These are phyloP conservation scores for Gastrolobium villosum DNA, from an alignment of 306 rosid genomes.

Conservation along the genomic window DNA sequence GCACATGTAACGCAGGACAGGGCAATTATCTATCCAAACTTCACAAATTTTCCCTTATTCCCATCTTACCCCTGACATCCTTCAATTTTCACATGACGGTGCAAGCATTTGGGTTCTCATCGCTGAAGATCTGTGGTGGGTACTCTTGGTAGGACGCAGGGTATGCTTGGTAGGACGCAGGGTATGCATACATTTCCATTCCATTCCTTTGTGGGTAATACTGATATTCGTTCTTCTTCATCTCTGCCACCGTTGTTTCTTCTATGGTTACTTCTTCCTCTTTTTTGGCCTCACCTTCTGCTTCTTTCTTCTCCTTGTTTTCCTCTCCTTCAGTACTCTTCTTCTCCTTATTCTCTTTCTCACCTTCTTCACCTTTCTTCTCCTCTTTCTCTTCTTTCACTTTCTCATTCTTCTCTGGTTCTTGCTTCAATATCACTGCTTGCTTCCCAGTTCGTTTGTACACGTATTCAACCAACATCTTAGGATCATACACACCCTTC, in stretches of 20 bases:
- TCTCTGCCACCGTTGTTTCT: slow-evolving; percentile 62
- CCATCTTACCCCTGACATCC: slow-evolving; percentile 6
- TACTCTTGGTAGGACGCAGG: slow-evolving; percentile 7
- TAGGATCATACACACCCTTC: slow-evolving; percentile 78
- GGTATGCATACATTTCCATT: slow-evolving; percentile 61
- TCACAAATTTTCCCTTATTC: slow-evolving; percentile 23
- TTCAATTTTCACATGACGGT: slow-evolving; percentile 52
- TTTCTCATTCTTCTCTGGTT: slow-evolving; percentile 58
- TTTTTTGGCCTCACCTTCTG: slow-evolving; percentile 3
- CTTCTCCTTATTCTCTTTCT: slow-evolving; percentile 43
- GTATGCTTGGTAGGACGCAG: neutral
- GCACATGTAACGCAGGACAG: slow-evolving; percentile 41
- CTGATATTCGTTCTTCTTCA: slow-evolving; percentile 56
- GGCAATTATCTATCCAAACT: slow-evolving; percentile 27
- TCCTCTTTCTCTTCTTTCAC: slow-evolving; percentile 47
- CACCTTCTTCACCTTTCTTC: slow-evolving; percentile 50
- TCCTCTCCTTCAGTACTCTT: slow-evolving; percentile 41
- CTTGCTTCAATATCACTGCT: slow-evolving; percentile 71
- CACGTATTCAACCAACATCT: slow-evolving; percentile 66
- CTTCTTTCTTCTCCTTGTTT: slow-evolving; percentile 31
- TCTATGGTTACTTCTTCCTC: slow-evolving; percentile 34
- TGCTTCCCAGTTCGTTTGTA: slow-evolving; percentile 75
- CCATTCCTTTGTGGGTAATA: slow-evolving; percentile 57
- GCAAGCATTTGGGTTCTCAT: slow-evolving; percentile 90
- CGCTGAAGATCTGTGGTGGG: slow-evolving; percentile 88